Evolutionary conservation across 2,329 filamentous ascomycete species (phyloP).

Genomic region (Neoarthrinium moseri): DNA sequence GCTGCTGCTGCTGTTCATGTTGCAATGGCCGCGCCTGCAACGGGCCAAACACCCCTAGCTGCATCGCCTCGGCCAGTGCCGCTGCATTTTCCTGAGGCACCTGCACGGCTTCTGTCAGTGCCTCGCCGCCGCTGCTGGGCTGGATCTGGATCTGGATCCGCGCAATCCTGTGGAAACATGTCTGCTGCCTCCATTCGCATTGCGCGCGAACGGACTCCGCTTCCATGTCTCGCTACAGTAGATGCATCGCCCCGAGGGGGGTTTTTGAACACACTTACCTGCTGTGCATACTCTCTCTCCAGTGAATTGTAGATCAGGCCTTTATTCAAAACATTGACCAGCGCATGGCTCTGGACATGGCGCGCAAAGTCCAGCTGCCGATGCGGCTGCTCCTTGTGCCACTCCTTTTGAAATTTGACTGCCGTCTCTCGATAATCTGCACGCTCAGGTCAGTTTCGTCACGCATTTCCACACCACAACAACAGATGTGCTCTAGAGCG

Average conservation of each 20-base stretch:
- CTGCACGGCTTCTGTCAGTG: conserved; percentile 46
- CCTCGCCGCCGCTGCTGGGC: conserved; percentile 22
- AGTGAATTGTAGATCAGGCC: conserved; percentile 60
- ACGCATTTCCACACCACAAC: conserved; percentile 11
- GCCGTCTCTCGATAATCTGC: conserved; percentile 68
- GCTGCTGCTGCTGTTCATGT: conserved; percentile 27
- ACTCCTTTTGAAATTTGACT: conserved; percentile 67
- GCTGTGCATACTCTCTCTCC: conserved; percentile 51
- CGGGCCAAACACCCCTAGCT: conserved; percentile 58
- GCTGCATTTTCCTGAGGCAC: conserved; percentile 43
- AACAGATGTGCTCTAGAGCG: conserved; percentile 5
- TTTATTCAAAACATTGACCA: conserved; percentile 63
- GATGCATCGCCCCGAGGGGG: not conserved
- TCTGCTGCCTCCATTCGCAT: conserved; percentile 3
- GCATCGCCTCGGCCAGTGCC: conserved; percentile 44
- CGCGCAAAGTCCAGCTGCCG: conserved; percentile 62
- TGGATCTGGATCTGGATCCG: conserved; percentile 16
- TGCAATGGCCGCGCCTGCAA: conserved; percentile 37
- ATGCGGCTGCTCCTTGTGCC: conserved; percentile 62
- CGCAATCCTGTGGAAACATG: conserved; percentile 11
- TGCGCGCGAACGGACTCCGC: conserved; percentile 2
- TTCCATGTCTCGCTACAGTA: conserved; percentile 9
- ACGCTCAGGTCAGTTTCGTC: conserved; percentile 30
- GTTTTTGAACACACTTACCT: conserved; percentile 38
- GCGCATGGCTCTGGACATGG: conserved; percentile 63